These are phyloP conservation scores for Triticum monococcum DNA, from an alignment of 176 grass and related monocot genomes.

Conservation along the genomic window DNA sequence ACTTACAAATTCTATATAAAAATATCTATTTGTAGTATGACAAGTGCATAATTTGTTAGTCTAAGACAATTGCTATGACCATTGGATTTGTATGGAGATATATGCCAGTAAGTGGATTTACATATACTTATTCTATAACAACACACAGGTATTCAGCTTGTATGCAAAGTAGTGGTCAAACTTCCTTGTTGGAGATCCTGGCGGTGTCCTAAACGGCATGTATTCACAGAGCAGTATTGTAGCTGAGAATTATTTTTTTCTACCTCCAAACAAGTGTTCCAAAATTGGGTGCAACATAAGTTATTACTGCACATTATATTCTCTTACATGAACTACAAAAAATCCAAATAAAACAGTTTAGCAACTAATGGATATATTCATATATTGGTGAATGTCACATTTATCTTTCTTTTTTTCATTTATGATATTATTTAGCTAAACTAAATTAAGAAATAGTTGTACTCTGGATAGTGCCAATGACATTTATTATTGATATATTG, in stretches of 20 bases:
- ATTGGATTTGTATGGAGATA: neutral
- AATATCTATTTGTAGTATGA: neutral
- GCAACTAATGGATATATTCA: neutral
- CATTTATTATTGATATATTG: neutral
- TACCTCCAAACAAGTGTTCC: neutral
- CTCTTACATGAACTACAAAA: neutral
- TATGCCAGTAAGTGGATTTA: neutral
- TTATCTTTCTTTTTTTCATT: neutral
- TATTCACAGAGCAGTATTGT: neutral
- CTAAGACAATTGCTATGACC: neutral
- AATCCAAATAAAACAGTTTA: neutral
- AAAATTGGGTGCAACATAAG: neutral
- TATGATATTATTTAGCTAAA: neutral
- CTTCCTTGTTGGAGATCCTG: neutral
- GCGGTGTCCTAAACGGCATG: neutral
- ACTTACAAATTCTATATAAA: neutral
- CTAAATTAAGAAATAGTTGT: neutral
- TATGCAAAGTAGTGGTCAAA: neutral
- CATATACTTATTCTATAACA: neutral
- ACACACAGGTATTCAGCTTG: neutral
- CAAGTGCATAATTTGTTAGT: neutral
- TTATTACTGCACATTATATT: neutral
- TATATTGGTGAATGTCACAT: slow-evolving; percentile 5
- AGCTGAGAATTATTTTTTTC: neutral
- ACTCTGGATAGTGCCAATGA: neutral